These are phyloP conservation scores for Cryptococcus floricola DNA, from an alignment of 1,284 basidiomycete genomes.

Conservation along the genomic window DNA sequence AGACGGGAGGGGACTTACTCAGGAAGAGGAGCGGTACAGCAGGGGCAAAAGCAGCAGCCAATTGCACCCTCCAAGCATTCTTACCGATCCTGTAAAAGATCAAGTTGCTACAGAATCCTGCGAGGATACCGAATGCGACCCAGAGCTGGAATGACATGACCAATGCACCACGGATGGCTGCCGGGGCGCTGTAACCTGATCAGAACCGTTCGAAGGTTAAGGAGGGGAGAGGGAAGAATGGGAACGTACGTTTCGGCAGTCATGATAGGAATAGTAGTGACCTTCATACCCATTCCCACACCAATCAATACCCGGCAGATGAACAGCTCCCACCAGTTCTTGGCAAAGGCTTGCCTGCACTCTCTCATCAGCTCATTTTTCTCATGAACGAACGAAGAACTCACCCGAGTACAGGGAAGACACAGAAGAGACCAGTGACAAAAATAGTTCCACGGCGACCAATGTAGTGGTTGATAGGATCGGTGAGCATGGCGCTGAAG, in stretches of 20 bases:
- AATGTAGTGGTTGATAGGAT: slow-evolving; percentile 65
- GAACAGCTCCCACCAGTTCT: slow-evolving; percentile 57
- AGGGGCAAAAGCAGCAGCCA: slow-evolving; percentile 50
- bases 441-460: slow-evolving; percentile 77
- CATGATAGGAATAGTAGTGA: slow-evolving; percentile 53
- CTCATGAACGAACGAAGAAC: too few species aligned
- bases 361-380: too few species aligned
- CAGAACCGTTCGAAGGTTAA: too few species aligned
- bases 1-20: slow-evolving; percentile 36
- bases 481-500: slow-evolving; percentile 61
- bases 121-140: slow-evolving; percentile 52
- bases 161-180: slow-evolving; percentile 52
- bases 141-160: slow-evolving; percentile 51
- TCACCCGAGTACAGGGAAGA: slow-evolving; percentile 50
- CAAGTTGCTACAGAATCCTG: slow-evolving; percentile 33
- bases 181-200: slow-evolving; percentile 33
- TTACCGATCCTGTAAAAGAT: slow-evolving; percentile 26
- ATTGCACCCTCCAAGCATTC: slow-evolving; percentile 50
- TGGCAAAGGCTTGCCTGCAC: slow-evolving; percentile 52
- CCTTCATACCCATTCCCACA: slow-evolving; percentile 43
- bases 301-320: slow-evolving; percentile 46
- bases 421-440: slow-evolving; percentile 59
- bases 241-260: slow-evolving; percentile 31
- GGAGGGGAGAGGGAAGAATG: neutral
- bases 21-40: slow-evolving; percentile 55